phyloP scores from a whole-genome alignment of 2,329 filamentous ascomycete genomes.

The Didymella pinodella region DNA sequence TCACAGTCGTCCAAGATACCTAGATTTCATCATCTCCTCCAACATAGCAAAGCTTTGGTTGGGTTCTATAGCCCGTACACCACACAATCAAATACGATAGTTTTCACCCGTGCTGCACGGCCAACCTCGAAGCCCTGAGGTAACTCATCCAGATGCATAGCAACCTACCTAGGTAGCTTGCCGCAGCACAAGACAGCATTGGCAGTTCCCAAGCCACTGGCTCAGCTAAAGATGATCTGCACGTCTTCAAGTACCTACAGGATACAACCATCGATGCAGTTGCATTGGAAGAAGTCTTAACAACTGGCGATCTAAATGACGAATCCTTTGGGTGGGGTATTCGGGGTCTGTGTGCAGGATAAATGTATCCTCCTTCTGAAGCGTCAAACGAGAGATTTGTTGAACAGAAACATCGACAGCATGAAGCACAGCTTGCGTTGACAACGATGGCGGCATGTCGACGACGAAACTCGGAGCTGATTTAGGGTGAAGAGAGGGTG shows the following conservation, averaged over 20 bases:
- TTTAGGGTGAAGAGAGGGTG: constrained; percentile 2
- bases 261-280: constrained; percentile 15
- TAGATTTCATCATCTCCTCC: constrained; percentile 24
- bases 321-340: constrained; percentile 34
- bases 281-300: constrained; percentile 24
- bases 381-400: constrained; percentile 12
- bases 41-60: constrained; percentile 20
- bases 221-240: constrained; percentile 23
- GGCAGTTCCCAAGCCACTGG: constrained; percentile 23
- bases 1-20: constrained; percentile 6
- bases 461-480: constrained; percentile 1
- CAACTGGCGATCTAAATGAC: constrained; percentile 16
- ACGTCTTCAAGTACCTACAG: constrained; percentile 28
- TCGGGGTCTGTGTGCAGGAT: constrained; percentile 28
- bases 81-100: constrained; percentile 9
- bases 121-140: neutral
- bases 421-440: constrained; percentile 21
- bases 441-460: constrained; percentile 16
- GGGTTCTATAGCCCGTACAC: constrained; percentile 14
- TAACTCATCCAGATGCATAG: constrained; percentile 16
- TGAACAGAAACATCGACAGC: constrained; percentile 23
- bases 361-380: constrained; percentile 15
- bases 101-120: constrained; percentile 17
- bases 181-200: constrained; percentile 31
- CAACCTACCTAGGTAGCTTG: constrained; percentile 18